Evolutionary conservation across 208 protist genomes (phyloP).

Genomic region (Crithidia expoeki): DNA sequence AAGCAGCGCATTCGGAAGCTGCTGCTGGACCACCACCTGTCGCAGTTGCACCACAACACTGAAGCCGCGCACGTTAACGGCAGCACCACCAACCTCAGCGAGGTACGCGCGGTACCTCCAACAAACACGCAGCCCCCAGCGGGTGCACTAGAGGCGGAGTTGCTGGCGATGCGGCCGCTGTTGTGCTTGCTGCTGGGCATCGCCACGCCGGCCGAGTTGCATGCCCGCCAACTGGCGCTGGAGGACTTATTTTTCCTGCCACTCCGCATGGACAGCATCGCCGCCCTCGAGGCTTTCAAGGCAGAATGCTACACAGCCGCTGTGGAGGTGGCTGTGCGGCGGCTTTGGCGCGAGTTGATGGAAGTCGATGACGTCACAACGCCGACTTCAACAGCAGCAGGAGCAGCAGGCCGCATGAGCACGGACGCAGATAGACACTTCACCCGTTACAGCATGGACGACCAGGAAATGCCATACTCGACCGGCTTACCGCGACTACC

Average conservation of each 20-base stretch:
- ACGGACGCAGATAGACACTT: not conserved
- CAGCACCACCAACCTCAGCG: not conserved
- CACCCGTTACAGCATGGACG: not conserved
- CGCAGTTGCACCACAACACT: conserved; percentile 19
- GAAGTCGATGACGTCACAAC: conserved; percentile 11
- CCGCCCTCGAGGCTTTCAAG: conserved; percentile 59
- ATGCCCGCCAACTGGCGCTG: conserved; percentile 39
- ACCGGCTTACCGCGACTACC: not conserved
- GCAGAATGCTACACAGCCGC: conserved; percentile 48
- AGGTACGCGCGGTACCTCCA: not conserved
- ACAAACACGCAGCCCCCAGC: not conserved
- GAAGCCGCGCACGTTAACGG: not conserved
- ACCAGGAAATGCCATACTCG: not conserved
- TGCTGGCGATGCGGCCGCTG: conserved; percentile 45
- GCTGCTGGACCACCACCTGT: conserved; percentile 44
- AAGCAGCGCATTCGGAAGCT: conserved; percentile 46
- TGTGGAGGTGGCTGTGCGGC: conserved; percentile 51
- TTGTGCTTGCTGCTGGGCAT: conserved; percentile 51
- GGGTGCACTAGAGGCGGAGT: conserved; percentile 16
- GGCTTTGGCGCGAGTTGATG: conserved; percentile 33
- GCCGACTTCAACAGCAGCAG: not conserved
- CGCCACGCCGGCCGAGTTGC: conserved; percentile 25
- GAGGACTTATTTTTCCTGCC: conserved; percentile 79
- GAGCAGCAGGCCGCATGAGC: not conserved
- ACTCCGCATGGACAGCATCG: conserved; percentile 52